A percentile compares a stretch with the other conserved stretches of the same genome.
phyloP scores from a whole-genome alignment of 192 early-diverging fungal species.

The Nowakowskiella sp. region DNA sequence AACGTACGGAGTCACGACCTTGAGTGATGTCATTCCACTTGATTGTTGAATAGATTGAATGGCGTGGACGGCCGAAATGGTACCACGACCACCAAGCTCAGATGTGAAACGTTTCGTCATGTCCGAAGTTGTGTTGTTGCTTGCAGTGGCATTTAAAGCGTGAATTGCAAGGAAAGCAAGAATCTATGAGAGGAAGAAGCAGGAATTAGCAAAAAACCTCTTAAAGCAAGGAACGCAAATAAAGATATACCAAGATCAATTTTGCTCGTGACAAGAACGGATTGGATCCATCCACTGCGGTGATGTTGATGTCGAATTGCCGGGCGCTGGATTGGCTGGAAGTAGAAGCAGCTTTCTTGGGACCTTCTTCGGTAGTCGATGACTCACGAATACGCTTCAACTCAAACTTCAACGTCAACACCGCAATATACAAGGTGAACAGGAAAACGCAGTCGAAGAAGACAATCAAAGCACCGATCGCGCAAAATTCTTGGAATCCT shows the following conservation, averaged over 20 bases:
- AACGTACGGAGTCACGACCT: constrained; percentile 8
- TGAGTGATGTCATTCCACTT: constrained; percentile 4
- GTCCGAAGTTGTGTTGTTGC: neutral
- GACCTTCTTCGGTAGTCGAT: neutral
- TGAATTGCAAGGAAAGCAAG: constrained; percentile 25
- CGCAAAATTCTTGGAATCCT: constrained; percentile 70
- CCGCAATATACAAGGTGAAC: constrained; percentile 79
- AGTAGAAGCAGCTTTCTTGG: too few relatives aligned
- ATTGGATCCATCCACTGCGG: neutral
- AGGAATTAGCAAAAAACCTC: neutral
- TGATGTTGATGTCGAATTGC: neutral
- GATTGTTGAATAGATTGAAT: too few relatives aligned
- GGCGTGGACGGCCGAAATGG: neutral
- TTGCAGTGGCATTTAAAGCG: constrained; percentile 27
- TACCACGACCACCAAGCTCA: neutral
- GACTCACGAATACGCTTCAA: constrained; percentile 3
- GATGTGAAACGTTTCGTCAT: neutral
- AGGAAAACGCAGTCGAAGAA: constrained; percentile 74
- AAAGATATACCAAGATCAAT: too few relatives aligned
- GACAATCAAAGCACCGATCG: constrained; percentile 69
- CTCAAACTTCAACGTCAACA: constrained; percentile 83
- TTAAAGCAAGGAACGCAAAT: too few relatives aligned
- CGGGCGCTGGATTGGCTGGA: too few relatives aligned
- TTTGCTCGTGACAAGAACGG: too few relatives aligned
- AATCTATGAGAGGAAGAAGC: constrained; percentile 6